Base-by-base conservation (phyloP, 176 grass and related monocot genomes). In the Bothriochloa decipiens region DNA sequence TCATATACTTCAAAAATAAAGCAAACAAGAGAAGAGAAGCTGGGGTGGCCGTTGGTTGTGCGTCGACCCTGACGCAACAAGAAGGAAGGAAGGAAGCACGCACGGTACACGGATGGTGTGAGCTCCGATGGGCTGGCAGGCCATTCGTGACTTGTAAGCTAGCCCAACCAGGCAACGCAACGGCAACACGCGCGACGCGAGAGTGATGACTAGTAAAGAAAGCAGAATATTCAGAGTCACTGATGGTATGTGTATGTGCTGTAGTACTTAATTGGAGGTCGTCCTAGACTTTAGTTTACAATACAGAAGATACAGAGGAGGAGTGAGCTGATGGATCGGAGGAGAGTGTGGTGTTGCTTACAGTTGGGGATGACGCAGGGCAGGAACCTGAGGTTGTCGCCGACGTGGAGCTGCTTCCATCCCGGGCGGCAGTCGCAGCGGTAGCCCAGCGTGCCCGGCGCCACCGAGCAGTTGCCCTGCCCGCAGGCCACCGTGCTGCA, bases 311-410 rank as follows among this genome's bases (percentile, higher is more conserved):
- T 11, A 63, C 60, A 63, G 60, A 27, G 60, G 60, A 27, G 11
- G 61, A 13, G 23, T 26, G 61, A 64, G 61, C 0, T 27, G 57
- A 23, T 28, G 62, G n/a, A 64, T n/a, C n/a, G 25, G 22, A 27
- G 26, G 23, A 65, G 61, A 65, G 61, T 0, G 25, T 65, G 26
- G 1, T 4, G 8, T 6, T 6, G 17, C 81, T 91, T 85, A 99
- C 96, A 99, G 69, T 99, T 99, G 36, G 96, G 96, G 75, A 99
- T 58, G 91, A 99, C 64, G 81, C 96, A 99, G 5, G 96, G 93
- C 29, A 96, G 83, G 85, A 96, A 99, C 36, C 83, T 63, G 74
- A 96, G 75, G 52, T 27, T 68, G 81, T 94, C 93, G 76, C 78
- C 85, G 55, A 91, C 71, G 62, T 92, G 89, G 53, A 99, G 70